phyloP scores from a whole-genome alignment of 345 rosid species.

The Gossypium thurberi region DNA sequence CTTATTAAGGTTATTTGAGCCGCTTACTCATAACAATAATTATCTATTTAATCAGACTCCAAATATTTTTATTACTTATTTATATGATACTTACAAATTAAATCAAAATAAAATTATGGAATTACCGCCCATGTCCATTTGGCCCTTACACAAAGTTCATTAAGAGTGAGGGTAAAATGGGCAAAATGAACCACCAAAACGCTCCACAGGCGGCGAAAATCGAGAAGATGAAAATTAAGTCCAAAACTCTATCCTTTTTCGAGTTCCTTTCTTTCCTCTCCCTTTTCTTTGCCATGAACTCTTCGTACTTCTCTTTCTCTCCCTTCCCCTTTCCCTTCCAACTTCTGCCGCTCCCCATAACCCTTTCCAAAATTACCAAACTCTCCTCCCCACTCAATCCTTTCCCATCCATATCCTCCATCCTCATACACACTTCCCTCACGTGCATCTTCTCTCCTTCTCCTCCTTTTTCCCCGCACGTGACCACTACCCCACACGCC shows the following conservation, averaged over 20 bases:
- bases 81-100: not conserved
- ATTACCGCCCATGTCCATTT: not conserved
- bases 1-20: no score
- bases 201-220: not conserved
- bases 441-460: constrained; percentile 61
- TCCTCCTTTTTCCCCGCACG: constrained; percentile 38
- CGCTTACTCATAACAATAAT: no score
- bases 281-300: not conserved
- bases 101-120: no score
- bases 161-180: not conserved
- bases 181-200: not conserved
- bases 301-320: not conserved
- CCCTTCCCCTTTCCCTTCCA: not conserved
- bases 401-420: constrained; percentile 78
- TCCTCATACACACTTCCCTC: constrained; percentile 58
- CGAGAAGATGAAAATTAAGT: not conserved
- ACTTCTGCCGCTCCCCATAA: constrained; percentile 34
- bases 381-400: constrained; percentile 59
- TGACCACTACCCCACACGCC: constrained; percentile 29
- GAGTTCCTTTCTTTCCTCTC: not conserved
- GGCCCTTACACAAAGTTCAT: not conserved
- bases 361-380: constrained; percentile 46
- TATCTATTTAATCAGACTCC: not conserved
- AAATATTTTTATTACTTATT: no score
- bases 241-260: not conserved